These are phyloP conservation scores for Saccharum officinarum DNA, from an alignment of 176 grass and related monocot species.

Conservation along the genomic window DNA sequence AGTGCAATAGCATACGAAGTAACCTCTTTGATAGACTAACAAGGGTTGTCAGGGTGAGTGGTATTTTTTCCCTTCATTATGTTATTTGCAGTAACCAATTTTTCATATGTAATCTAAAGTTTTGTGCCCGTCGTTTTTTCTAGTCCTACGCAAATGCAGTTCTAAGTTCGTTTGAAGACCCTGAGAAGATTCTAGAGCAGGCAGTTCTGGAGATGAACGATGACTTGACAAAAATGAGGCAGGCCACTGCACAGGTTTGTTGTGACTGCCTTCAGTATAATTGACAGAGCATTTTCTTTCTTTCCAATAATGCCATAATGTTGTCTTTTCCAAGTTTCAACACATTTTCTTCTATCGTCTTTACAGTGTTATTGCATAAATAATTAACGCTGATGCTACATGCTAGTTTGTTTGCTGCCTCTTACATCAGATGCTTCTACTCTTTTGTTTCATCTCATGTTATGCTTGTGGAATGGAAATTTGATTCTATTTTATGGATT, in stretches of 20 bases:
- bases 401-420: neutral
- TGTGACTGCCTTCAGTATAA: constrained; percentile 16
- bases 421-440: neutral
- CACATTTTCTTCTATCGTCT: neutral
- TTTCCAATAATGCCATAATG: neutral
- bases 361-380: neutral
- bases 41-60: constrained; percentile 81
- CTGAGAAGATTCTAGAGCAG: constrained; percentile 98
- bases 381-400: neutral
- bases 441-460: neutral
- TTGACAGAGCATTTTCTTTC: neutral
- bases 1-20: constrained; percentile 71
- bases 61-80: constrained; percentile 4
- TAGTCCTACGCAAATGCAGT: constrained; percentile 97
- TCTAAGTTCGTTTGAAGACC: constrained; percentile 90
- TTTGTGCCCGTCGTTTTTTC: constrained; percentile 24
- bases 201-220: constrained; percentile 98
- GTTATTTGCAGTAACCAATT: neutral
- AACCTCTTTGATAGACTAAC: constrained; percentile 91
- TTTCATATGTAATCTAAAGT: neutral
- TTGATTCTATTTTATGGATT: neutral
- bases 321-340: neutral
- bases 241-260: constrained; percentile 95
- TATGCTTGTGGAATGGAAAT: neutral
- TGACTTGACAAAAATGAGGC: constrained; percentile 97